Evolutionary conservation across 1,139 yeast species (phyloP).

Genomic region (Pichia inconspicua): DNA sequence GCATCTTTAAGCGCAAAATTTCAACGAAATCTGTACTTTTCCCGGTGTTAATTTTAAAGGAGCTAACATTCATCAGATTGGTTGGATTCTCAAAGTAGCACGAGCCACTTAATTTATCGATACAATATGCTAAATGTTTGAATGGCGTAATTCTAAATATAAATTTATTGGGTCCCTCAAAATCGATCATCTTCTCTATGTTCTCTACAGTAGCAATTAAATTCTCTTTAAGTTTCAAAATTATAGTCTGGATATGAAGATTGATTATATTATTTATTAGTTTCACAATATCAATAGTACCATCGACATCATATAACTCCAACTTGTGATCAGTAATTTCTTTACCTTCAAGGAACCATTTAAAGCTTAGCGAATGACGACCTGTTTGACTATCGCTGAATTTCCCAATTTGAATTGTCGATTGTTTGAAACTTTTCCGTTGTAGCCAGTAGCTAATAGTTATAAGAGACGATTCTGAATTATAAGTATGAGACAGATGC

Average conservation of each 20-base stretch:
- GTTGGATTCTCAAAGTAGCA: conserved; percentile 43
- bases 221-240: conserved; percentile 21
- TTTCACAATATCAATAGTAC: conserved; percentile 24
- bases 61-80: conserved; percentile 31
- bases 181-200: conserved; percentile 26
- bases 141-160: conserved; percentile 30
- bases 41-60: conserved; percentile 34
- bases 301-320: conserved; percentile 14
- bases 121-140: conserved; percentile 31
- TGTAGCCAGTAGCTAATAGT: conserved; percentile 65
- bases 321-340: conserved; percentile 28
- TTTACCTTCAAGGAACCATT: conserved; percentile 63
- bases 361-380: conserved; percentile 41
- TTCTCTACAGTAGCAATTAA: conserved; percentile 21
- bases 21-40: conserved; percentile 30
- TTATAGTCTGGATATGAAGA: conserved; percentile 27
- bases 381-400: conserved; percentile 30
- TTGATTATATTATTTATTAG: conserved; percentile 23
- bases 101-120: conserved; percentile 37
- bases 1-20: conserved; percentile 42
- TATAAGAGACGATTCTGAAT: conserved; percentile 54
- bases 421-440: conserved; percentile 37
- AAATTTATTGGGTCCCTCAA: conserved; percentile 14
- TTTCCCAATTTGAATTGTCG: conserved; percentile 59
- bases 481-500: conserved; percentile 57